phyloP scores from a whole-genome alignment of 306 rosid genomes.

The Cajanus cajan region DNA sequence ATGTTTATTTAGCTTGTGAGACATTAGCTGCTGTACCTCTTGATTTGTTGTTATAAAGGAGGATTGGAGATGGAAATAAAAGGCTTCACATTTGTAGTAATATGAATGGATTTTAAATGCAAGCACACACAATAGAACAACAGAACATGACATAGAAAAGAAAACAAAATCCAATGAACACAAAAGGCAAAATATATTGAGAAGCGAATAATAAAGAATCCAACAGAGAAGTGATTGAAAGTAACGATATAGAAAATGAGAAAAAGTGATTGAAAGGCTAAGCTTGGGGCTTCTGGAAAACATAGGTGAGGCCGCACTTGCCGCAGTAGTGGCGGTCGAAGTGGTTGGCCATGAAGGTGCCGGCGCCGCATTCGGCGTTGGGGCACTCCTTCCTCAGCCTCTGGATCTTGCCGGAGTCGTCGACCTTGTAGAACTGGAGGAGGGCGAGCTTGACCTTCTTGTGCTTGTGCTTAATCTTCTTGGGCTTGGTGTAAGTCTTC shows the following conservation, averaged over 20 bases:
- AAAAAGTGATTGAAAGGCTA: background rate
- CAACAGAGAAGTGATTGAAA: too few relatives aligned
- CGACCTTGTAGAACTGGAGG: background rate
- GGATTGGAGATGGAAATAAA: too few relatives aligned
- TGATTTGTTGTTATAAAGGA: slow-evolving; percentile 6
- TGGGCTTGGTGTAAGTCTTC: background rate
- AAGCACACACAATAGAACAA: too few relatives aligned
- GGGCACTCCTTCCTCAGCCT: background rate
- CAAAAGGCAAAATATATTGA: too few relatives aligned
- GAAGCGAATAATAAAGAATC: too few relatives aligned
- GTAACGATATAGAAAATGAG: too few relatives aligned
- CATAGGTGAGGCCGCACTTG: background rate
- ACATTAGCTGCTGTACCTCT: slow-evolving; percentile 3
- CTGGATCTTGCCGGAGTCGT: background rate
- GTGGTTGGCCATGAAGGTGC: background rate
- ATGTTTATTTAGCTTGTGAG: slow-evolving; percentile 36
- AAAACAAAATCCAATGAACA: too few relatives aligned
- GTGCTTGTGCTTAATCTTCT: background rate
- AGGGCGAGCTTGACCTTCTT: background rate
- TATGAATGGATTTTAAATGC: too few relatives aligned
- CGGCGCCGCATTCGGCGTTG: background rate
- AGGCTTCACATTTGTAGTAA: too few relatives aligned
- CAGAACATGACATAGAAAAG: too few relatives aligned
- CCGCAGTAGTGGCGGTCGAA: background rate
- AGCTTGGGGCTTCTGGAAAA: background rate